Base-by-base conservation (phyloP, 2,329 filamentous ascomycete genomes). In the Juglanconis juglandina region DNA sequence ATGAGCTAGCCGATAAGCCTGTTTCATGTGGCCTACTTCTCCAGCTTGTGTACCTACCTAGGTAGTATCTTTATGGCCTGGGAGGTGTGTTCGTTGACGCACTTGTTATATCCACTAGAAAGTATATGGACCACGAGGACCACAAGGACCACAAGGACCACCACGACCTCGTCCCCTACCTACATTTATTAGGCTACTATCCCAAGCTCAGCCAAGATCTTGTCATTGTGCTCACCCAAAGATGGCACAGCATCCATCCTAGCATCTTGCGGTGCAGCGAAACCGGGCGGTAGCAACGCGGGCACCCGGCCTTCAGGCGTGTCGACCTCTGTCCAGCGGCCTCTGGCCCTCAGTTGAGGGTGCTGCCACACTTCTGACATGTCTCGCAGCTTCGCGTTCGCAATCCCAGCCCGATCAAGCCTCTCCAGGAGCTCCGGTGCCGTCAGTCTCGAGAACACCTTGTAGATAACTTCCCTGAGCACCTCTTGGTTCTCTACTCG, bases 301-400 rank as follows among this genome's bases (percentile, higher is more conserved):
- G 78, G 77, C 14, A 85, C 73, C 3, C 24, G 64, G 0, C 83
- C 81, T 1, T 66, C 70, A 0, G 79, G 74, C 0, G 79, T 83
- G 17, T 79, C 68, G 10, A 85, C 72, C 53, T 82, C 69, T 0
- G 77, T 76, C 81, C 81, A 85, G 10, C 82, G 71, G 0, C 71
- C 69, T n/a, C 83, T 70, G 1, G 81, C 81, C 47, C 72, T 68
- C 0, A 85, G 72, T 62, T 84, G 82, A 1, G 77, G 77, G 62
- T 85, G 82, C 0, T 77, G 68, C 82, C 82, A 84, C 0, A 85
- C 73, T 3, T 74, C 79, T 10, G 79, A 71, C 80, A 85, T 82
- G 49, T 81, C 76, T 58, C 82, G 84, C 30, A 85, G 75, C 41
- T 76, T 81, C 3, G 81, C 81, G 64, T 85, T 85, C 0, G 83